These are phyloP conservation scores for Turnera subulata DNA, from an alignment of 345 rosid genomes.

Conservation along the genomic window DNA sequence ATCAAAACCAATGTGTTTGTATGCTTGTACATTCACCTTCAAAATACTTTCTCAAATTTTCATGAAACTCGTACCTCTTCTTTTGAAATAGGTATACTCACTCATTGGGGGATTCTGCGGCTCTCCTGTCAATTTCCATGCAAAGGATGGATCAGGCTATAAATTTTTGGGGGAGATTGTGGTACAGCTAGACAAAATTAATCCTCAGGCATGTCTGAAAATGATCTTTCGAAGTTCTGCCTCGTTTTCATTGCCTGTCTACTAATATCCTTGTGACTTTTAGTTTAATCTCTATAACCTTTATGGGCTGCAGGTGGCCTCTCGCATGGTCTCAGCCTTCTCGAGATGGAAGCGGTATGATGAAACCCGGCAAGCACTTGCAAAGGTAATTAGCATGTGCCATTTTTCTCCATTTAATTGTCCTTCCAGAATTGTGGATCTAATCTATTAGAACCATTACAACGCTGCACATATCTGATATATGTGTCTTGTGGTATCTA, in stretches of 20 bases:
- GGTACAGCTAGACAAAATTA: constrained; percentile 80
- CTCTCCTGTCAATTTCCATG: constrained; percentile 90
- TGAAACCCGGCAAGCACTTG: constrained; percentile 72
- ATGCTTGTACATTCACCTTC: too few relatives aligned
- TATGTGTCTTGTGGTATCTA: too few relatives aligned
- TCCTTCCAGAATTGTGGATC: too few relatives aligned
- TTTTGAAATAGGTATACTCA: constrained; percentile 55
- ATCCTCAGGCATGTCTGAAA: constrained; percentile 67
- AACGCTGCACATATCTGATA: too few relatives aligned
- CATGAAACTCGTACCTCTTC: neutral
- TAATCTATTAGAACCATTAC: too few relatives aligned
- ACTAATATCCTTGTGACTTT: neutral
- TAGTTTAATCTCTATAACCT: neutral
- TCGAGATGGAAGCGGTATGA: constrained; percentile 97
- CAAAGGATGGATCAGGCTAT: constrained; percentile 95
- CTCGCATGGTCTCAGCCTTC: constrained; percentile 93
- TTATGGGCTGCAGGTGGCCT: constrained; percentile 59
- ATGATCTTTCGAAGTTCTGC: neutral
- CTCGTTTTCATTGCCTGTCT: too few relatives aligned
- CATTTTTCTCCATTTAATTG: too few relatives aligned
- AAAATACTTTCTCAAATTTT: too few relatives aligned
- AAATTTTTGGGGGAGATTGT: constrained; percentile 91
- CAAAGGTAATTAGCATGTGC: constrained; percentile 48
- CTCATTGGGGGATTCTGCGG: constrained; percentile 81
- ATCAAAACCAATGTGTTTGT: too few relatives aligned